Conservation (phyloP, 192 early-diverging fungal genomes). For the Coemansia sp. region DNA sequence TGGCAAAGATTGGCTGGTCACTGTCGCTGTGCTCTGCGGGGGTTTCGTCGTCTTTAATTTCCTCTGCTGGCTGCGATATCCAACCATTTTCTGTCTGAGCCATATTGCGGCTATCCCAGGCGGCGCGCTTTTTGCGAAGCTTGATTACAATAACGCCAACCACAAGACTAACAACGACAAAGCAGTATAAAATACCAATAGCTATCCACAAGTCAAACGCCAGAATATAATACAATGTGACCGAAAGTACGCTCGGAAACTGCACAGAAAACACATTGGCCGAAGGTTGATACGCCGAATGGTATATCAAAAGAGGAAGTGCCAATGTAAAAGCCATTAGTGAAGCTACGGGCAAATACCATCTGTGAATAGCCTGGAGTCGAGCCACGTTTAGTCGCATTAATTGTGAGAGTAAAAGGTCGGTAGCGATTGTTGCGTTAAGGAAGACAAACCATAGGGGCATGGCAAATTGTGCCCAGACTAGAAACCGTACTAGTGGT, state of each 20-base stretch:
- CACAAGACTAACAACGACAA: conserved; percentile 47
- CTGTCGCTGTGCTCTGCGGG: background rate
- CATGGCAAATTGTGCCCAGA: conserved; percentile 58
- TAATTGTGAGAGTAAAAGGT: conserved; percentile 49
- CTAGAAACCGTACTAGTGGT: conserved; percentile 42
- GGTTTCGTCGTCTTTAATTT: background rate
- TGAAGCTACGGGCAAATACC: conserved; percentile 49
- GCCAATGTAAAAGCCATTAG: conserved; percentile 36
- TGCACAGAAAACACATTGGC: conserved; percentile 53
- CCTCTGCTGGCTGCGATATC: background rate
- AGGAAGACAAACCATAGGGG: conserved; percentile 57
- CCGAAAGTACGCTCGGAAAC: conserved; percentile 52
- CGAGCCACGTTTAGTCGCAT: conserved; percentile 23
- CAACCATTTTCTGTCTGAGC: conserved; percentile 15
- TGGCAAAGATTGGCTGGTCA: background rate
- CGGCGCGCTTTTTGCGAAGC: conserved; percentile 39
- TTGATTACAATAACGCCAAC: conserved; percentile 37
- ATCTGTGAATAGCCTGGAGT: conserved; percentile 41
- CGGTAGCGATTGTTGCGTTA: conserved; percentile 49
- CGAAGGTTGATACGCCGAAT: conserved; percentile 40
- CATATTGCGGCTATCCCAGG: conserved; percentile 28
- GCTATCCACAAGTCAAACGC: conserved; percentile 57
- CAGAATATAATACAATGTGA: conserved; percentile 52
- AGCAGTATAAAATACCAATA: conserved; percentile 50
- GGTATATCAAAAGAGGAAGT: conserved; percentile 50